Evolutionary conservation across 1,284 basidiomycete species (phyloP).

Genomic region (Caloboletus firmus): DNA sequence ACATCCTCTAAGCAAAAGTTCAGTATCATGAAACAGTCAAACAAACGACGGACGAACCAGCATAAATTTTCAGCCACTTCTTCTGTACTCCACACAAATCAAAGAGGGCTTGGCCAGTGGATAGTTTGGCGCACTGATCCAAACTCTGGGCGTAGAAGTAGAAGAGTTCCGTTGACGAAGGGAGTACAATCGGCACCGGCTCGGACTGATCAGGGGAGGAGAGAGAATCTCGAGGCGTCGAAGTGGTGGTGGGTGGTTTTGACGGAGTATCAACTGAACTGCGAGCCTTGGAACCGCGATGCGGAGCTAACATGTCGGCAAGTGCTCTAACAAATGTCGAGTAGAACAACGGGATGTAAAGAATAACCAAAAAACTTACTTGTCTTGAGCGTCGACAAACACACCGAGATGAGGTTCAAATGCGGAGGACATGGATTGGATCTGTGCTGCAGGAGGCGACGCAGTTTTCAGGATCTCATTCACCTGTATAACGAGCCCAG

Average conservation of each 20-base stretch:
- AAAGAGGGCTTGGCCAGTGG: constrained; percentile 78
- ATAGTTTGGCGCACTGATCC: constrained; percentile 88
- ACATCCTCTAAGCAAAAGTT: constrained; percentile 67
- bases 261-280: constrained; percentile 61
- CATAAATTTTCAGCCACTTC: constrained; percentile 94
- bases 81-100: constrained; percentile 80
- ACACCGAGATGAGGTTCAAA: constrained; percentile 93
- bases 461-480: constrained; percentile 60
- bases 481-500: constrained; percentile 41
- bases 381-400: constrained; percentile 96
- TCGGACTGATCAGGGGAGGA: constrained; percentile 48
- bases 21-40: neutral
- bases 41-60: constrained; percentile 54
- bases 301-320: constrained; percentile 78
- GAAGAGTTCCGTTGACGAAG: constrained; percentile 95
- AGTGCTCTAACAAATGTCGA: constrained; percentile 52
- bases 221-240: constrained; percentile 40
- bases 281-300: constrained; percentile 64
- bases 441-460: constrained; percentile 45
- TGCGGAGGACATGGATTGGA: constrained; percentile 74
- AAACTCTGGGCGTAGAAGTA: constrained; percentile 96
- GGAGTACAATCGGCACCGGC: constrained; percentile 70
- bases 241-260: constrained; percentile 30
- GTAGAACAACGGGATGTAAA: neutral
- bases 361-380: constrained; percentile 43